Conservation (phyloP, 2,329 filamentous ascomycete genomes). For the Cercospora sojina region DNA sequence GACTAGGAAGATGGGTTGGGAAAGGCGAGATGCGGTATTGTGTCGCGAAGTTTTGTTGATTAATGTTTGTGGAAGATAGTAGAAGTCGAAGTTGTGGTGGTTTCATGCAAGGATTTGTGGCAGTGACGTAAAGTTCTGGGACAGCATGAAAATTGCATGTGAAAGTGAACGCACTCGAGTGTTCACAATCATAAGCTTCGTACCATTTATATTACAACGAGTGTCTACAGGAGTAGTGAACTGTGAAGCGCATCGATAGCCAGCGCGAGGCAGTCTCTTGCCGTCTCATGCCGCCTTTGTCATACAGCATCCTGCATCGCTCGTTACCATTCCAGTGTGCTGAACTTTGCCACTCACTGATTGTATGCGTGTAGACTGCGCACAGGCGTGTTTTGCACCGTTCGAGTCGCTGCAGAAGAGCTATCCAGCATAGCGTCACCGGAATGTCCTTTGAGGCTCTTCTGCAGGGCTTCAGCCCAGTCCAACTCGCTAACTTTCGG, state of each 20-base stretch:
- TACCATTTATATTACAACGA: not conserved
- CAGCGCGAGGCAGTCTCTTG: not conserved
- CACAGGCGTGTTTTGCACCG: not conserved
- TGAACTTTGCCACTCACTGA: no score
- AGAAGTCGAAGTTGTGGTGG: not conserved
- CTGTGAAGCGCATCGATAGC: not conserved
- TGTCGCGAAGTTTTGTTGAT: not conserved
- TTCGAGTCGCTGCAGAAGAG: not conserved
- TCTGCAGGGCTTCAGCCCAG: not conserved
- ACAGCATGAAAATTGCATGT: not conserved
- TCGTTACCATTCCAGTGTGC: no score
- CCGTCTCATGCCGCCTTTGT: no score
- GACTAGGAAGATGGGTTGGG: not conserved
- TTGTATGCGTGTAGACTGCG: not conserved
- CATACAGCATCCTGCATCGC: no score
- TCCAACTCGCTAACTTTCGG: not conserved
- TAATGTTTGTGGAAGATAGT: not conserved
- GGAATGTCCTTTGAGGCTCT: not conserved
- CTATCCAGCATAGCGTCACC: not conserved
- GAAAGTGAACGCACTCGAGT: not conserved
- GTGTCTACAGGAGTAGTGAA: not conserved
- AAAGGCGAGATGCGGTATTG: not conserved
- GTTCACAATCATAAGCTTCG: not conserved
- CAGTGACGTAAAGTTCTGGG: conserved; percentile 3
- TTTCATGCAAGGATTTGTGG: conserved; percentile 3